These are phyloP conservation scores for Tilletia indica DNA, from an alignment of 1,284 basidiomycete genomes.

Conservation along the genomic window DNA sequence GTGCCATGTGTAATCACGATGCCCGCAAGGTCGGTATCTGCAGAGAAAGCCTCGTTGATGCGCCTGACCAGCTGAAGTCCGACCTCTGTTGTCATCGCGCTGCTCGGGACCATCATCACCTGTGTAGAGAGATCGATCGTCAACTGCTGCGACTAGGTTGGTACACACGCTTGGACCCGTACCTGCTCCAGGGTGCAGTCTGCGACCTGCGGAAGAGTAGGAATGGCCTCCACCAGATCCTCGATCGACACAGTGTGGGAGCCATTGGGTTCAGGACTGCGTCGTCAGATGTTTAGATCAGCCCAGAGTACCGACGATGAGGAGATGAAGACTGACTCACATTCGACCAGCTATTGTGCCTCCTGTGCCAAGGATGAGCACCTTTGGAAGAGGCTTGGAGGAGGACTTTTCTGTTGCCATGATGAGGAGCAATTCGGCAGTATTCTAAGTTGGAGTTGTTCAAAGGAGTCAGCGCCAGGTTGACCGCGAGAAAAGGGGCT, in stretches of 20 bases:
- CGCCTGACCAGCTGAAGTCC: not conserved
- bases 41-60: not conserved
- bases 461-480: too few relatives aligned
- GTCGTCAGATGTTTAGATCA: too few relatives aligned
- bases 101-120: not conserved
- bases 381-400: not conserved
- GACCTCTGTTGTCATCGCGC: not conserved
- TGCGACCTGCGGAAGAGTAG: not conserved
- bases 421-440: too few relatives aligned
- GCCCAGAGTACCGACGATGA: too few relatives aligned
- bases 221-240: slow-evolving; percentile 3
- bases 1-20: slow-evolving; percentile 29
- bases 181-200: not conserved
- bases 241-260: not conserved
- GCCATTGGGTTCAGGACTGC: not conserved
- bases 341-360: not conserved
- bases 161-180: too few relatives aligned
- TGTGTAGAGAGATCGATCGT: too few relatives aligned
- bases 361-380: slow-evolving; percentile 4
- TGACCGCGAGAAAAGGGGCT: too few relatives aligned
- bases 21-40: not conserved
- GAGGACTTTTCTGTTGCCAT: too few relatives aligned
- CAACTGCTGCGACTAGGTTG: too few relatives aligned
- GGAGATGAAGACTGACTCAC: not conserved
- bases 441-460: too few relatives aligned